phyloP scores from a whole-genome alignment of 352 stramenopile species.

The Vaucheria bursata region DNA sequence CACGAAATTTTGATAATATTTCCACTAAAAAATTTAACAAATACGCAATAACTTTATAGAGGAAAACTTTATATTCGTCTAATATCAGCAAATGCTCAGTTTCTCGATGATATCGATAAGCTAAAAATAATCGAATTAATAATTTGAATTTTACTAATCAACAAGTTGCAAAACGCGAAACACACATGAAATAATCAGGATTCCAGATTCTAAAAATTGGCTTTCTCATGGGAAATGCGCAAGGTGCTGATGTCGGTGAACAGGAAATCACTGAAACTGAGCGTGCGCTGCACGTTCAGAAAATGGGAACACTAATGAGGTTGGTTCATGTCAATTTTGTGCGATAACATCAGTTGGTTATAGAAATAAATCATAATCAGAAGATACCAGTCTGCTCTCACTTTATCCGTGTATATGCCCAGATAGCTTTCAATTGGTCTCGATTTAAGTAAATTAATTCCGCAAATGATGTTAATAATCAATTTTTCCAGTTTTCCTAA shows the following conservation, averaged over 20 bases:
- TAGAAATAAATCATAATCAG: neutral
- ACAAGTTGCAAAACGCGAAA: too few species aligned
- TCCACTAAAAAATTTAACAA: too few species aligned
- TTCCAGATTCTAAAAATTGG: too few species aligned
- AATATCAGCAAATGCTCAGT: too few species aligned
- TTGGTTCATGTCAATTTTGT: neutral
- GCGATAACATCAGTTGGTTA: neutral
- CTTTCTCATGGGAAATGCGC: neutral
- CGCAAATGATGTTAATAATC: neutral
- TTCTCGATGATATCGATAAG: too few species aligned
- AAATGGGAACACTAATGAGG: constrained; percentile 34
- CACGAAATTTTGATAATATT: too few species aligned
- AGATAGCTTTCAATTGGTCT: neutral
- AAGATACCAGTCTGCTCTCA: neutral
- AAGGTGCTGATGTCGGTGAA: neutral
- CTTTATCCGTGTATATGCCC: neutral
- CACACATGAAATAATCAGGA: too few species aligned
- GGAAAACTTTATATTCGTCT: too few species aligned
- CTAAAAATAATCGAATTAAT: too few species aligned
- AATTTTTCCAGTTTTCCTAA: neutral
- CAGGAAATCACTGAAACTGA: neutral
- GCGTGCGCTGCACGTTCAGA: constrained; percentile 15
- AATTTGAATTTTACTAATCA: too few species aligned
- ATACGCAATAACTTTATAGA: too few species aligned
- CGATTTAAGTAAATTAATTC: neutral